Evolutionary conservation across 2,329 filamentous ascomycete species (phyloP).

Genomic region (Fusarium mexicanum): DNA sequence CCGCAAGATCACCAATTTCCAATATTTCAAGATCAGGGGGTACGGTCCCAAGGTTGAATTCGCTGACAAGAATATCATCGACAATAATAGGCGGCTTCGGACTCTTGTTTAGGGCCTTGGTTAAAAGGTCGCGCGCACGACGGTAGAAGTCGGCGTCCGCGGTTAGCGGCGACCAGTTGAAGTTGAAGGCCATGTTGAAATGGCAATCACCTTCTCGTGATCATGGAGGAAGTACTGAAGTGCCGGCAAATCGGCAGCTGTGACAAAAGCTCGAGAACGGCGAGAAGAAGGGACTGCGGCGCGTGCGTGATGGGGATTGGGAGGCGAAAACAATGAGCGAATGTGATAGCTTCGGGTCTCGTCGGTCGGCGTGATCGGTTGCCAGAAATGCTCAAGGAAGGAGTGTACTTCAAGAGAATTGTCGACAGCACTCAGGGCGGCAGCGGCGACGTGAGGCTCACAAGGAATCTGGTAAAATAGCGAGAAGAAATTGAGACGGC

Average conservation of each 20-base stretch:
- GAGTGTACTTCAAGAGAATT: not conserved
- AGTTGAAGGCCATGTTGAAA: slow-evolving; percentile 96
- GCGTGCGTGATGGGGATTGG: slow-evolving; percentile 24
- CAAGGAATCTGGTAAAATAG: slow-evolving; percentile 19
- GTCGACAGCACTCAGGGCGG: slow-evolving; percentile 4
- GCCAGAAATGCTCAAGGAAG: slow-evolving; percentile 4
- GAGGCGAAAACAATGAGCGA: slow-evolving; percentile 27
- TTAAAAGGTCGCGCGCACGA: slow-evolving; percentile 92
- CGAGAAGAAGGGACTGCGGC: slow-evolving; percentile 16
- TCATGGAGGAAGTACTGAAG: slow-evolving; percentile 46
- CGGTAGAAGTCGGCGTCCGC: slow-evolving; percentile 92
- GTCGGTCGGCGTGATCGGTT: slow-evolving; percentile 17
- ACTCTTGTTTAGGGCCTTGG: slow-evolving; percentile 94
- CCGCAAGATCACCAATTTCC: slow-evolving; percentile 96
- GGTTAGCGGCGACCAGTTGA: slow-evolving; percentile 99
- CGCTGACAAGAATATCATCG: slow-evolving; percentile 98
- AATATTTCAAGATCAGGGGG: slow-evolving; percentile 96
- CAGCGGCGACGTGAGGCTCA: slow-evolving; percentile 3
- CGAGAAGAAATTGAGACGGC: slow-evolving; percentile 28
- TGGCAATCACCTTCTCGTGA: slow-evolving; percentile 52
- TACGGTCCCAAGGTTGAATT: slow-evolving; percentile 94
- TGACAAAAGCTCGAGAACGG: slow-evolving; percentile 25
- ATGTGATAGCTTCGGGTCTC: slow-evolving; percentile 12
- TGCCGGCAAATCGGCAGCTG: slow-evolving; percentile 38
- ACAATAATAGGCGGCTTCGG: slow-evolving; percentile 99